A percentile compares a stretch with the other conserved stretches of the same genome.
These are phyloP conservation scores for Amyloporia xantha DNA, from an alignment of 768 basidiomycete genomes.

Conservation along the genomic window DNA sequence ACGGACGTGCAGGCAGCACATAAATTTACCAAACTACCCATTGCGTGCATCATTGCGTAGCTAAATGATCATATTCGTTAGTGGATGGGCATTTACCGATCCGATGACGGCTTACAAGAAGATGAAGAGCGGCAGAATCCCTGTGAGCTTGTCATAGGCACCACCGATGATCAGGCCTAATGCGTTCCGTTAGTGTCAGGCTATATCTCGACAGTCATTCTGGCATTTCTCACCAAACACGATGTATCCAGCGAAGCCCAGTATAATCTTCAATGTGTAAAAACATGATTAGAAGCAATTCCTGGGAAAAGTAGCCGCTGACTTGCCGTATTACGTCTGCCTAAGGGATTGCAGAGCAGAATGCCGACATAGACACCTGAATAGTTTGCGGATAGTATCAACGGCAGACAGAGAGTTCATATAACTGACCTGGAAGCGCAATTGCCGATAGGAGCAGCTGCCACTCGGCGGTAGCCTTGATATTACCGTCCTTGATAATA, in stretches of 20 bases:
- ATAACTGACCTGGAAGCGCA: constrained; percentile 50
- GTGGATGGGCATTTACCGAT: background rate
- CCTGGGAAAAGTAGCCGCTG: constrained; percentile 3
- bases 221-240: constrained; percentile 46
- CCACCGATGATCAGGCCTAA: constrained; percentile 51
- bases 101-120: constrained; percentile 42
- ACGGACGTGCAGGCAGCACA: too few species aligned
- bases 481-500: constrained; percentile 47
- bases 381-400: background rate
- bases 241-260: constrained; percentile 64
- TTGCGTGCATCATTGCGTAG: constrained; percentile 68
- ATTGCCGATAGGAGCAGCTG: constrained; percentile 57
- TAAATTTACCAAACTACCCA: constrained; percentile 58
- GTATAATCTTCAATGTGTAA: constrained; percentile 45
- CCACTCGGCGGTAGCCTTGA: constrained; percentile 60
- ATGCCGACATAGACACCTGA: constrained; percentile 28
- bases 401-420: background rate
- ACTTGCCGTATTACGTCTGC: constrained; percentile 51
- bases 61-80: constrained; percentile 22
- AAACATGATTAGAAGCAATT: background rate
- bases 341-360: constrained; percentile 43
- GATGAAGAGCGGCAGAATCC: constrained; percentile 57
- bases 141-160: constrained; percentile 55
- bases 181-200: too few species aligned
- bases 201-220: too few species aligned